Conservation (phyloP, 371 early-diverging fungal genomes). For the Rhizomucor miehei region DNA sequence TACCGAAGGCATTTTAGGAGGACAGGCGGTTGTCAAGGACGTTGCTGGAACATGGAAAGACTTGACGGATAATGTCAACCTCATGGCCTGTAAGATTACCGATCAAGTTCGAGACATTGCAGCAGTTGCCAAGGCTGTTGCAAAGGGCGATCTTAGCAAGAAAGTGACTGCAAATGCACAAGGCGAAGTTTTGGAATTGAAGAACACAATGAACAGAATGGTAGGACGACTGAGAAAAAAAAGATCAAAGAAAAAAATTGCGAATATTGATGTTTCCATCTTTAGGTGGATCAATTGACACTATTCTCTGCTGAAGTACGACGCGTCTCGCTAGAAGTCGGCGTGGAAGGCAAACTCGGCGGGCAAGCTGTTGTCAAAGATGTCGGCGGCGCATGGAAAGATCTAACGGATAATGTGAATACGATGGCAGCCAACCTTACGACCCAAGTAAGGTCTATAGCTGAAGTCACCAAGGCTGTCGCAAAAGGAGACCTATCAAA, state of each 20-base stretch:
- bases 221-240: constrained; percentile 10
- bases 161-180: constrained; percentile 37
- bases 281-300: constrained; percentile 33
- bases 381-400: constrained; percentile 54
- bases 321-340: constrained; percentile 45
- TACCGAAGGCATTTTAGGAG: constrained; percentile 64
- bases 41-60: constrained; percentile 62
- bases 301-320: constrained; percentile 45
- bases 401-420: constrained; percentile 53
- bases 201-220: constrained; percentile 49
- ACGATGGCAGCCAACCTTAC: constrained; percentile 51
- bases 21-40: constrained; percentile 52
- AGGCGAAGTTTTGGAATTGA: constrained; percentile 41
- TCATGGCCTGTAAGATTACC: constrained; percentile 58
- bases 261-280: not conserved
- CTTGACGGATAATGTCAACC: constrained; percentile 61
- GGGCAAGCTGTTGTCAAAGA: constrained; percentile 40
- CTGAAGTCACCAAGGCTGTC: constrained; percentile 50
- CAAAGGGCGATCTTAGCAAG: constrained; percentile 45
- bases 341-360: constrained; percentile 49
- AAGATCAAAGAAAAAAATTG: not conserved
- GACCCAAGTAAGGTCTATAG: constrained; percentile 53
- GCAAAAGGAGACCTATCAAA: constrained; percentile 57
- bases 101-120: constrained; percentile 59
- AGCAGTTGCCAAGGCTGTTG: constrained; percentile 54